These are phyloP conservation scores for Lentinula lateritia DNA, from an alignment of 768 basidiomycete genomes.

Conservation along the genomic window DNA sequence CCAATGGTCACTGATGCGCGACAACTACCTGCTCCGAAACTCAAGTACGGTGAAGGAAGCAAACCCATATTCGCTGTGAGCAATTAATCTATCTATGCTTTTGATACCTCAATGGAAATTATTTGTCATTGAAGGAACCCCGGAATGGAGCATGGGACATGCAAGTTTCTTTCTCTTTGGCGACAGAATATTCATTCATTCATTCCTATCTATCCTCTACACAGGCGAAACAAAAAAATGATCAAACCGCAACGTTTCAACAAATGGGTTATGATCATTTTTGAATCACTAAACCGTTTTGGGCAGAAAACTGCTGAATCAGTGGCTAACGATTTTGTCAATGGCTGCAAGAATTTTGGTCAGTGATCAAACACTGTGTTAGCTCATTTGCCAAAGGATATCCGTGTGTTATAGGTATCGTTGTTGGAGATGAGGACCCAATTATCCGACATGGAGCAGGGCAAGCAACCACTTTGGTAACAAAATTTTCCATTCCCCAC, in stretches of 20 bases:
- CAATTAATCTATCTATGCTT: background rate
- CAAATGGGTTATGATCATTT: conserved; percentile 45
- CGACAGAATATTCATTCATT: background rate
- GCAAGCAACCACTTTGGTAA: no score
- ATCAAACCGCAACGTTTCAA: conserved; percentile 32
- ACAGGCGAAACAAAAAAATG: conserved; percentile 47
- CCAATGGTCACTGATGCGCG: conserved; percentile 38
- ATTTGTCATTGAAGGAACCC: conserved; percentile 20
- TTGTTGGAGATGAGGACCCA: no score
- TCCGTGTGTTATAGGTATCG: no score
- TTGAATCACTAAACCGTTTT: conserved; percentile 39
- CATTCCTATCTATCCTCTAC: background rate
- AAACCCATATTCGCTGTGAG: conserved; percentile 37
- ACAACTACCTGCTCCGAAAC: conserved; percentile 38
- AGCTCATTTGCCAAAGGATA: background rate
- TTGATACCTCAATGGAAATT: no score
- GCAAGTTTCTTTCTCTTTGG: conserved; percentile 21
- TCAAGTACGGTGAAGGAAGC: conserved; percentile 42
- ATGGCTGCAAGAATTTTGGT: conserved; percentile 17
- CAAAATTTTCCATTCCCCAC: no score
- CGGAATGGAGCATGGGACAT: conserved; percentile 49
- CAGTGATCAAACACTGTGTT: background rate
- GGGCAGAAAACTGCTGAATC: conserved; percentile 24
- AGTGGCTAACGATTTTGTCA: conserved; percentile 33
- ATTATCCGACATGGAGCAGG: no score